Evolutionary conservation across 768 basidiomycete species (phyloP).

Genomic region (Udeniomyces megalosporus): DNA sequence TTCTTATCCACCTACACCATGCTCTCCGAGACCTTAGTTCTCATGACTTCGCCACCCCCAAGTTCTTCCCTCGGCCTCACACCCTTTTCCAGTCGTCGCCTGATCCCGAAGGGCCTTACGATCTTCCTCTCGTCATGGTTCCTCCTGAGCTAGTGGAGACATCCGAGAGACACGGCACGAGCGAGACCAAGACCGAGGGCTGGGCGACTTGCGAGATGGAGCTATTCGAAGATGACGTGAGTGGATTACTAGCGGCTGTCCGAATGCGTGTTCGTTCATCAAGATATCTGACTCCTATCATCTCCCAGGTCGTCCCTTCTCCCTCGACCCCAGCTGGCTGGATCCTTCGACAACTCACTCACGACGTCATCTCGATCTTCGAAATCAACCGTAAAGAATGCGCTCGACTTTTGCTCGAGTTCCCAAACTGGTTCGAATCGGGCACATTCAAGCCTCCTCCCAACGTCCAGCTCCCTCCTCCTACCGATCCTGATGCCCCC

Average conservation of each 20-base stretch:
- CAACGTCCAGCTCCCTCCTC: constrained; percentile 25
- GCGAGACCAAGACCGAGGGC: constrained; percentile 6
- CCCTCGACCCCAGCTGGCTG: constrained; percentile 61
- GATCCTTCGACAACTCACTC: constrained; percentile 52
- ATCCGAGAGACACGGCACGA: constrained; percentile 34
- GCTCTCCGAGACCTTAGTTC: constrained; percentile 48
- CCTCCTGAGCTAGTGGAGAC: constrained; percentile 77
- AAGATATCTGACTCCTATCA: no score
- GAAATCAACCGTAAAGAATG: constrained; percentile 94
- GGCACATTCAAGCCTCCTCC: constrained; percentile 68
- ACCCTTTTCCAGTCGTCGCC: constrained; percentile 28
- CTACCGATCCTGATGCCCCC: constrained; percentile 30
- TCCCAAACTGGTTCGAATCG: constrained; percentile 44
- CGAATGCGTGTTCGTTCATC: no score
- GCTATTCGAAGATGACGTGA: constrained; percentile 47
- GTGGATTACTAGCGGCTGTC: constrained; percentile 5
- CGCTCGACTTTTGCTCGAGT: constrained; percentile 47
- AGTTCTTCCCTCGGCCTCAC: constrained; percentile 34
- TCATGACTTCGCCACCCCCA: constrained; percentile 40
- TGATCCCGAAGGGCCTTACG: constrained; percentile 36
- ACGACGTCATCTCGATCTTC: constrained; percentile 71
- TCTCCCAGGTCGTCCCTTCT: constrained; percentile 55
- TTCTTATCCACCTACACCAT: constrained; percentile 54
- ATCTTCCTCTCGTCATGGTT: constrained; percentile 61
- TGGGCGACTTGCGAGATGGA: constrained; percentile 12